Evolutionary conservation across 2,329 filamentous ascomycete species (phyloP), one percentile per base, ranked within the genome.

Genomic region (Colletotrichum sp.): DNA sequence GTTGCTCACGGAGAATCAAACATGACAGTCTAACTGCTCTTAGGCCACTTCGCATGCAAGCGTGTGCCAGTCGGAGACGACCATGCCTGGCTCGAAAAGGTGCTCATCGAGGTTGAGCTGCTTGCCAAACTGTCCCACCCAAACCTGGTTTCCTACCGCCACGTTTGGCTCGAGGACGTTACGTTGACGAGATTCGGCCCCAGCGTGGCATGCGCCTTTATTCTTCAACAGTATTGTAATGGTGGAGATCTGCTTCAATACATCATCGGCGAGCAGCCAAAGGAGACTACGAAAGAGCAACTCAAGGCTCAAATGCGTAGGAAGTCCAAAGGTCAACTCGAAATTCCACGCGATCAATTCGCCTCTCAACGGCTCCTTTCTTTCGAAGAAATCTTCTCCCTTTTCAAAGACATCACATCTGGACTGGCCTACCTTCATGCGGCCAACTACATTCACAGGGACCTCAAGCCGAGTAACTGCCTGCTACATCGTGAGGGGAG

Each of bases 201-300:
- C 1, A 95, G 92, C 71, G 96, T 99, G 1, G 96, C 96, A 13
- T 99, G 96, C 81, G 96, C 96, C 6, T 99, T 98, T 83, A 99
- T 99, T 73, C 89, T 99, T 9, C 97, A 99, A 83, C 96, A 99
- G 82, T 99, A 98, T 81, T 99, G 98, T 86, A 99, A 99, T 82
- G 90, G 93, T 2, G 97, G 97, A 18, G 97, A 99, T 82, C 89
- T 99, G 21, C 93, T 98, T 75, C 93, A 94, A 78, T 98, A 98
- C 82, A 92, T 99, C 18, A 88, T 96, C n/a, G 93, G 94, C 8
- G 90, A 93, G 7, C 86, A 87, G 28, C 88, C 92, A 0, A 90
- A 91, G 67, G 89, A 92, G 65, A 89, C 89, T 0, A 95, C 95
- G 9, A 95, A 95, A 73, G 95, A 99, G 81, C 92, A 97, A 80